Conservation (phyloP, 108 stramenopile species). For the Cyclotella baltica region DNA sequence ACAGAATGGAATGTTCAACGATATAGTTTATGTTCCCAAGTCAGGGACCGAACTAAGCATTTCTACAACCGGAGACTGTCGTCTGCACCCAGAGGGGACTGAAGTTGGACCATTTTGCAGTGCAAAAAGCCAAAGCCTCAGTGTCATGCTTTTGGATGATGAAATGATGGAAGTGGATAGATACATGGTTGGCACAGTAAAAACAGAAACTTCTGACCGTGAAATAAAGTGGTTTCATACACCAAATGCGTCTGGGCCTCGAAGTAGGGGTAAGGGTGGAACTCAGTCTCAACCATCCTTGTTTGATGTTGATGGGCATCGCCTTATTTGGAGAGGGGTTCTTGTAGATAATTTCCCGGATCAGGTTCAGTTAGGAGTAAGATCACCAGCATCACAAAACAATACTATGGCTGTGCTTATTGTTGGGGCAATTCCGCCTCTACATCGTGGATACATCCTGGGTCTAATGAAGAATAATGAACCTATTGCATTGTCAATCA, state of each 20-base stretch:
- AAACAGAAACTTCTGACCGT: constrained; percentile 18
- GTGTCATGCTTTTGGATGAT: constrained; percentile 42
- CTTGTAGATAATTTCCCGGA: constrained; percentile 3
- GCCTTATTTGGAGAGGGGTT: constrained; percentile 50
- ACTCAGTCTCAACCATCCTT: constrained; percentile 38
- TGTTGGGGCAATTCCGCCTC: constrained; percentile 48
- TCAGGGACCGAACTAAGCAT: constrained; percentile 51
- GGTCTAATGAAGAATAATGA: constrained; percentile 41
- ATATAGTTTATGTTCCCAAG: constrained; percentile 47
- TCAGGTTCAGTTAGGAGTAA: background rate
- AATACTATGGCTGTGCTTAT: constrained; percentile 31
- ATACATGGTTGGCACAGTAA: constrained; percentile 50
- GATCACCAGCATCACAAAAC: constrained; percentile 2
- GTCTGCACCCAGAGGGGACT: constrained; percentile 51
- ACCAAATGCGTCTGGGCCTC: constrained; percentile 25
- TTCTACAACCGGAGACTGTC: constrained; percentile 49
- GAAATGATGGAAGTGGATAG: constrained; percentile 57
- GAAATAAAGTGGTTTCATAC: constrained; percentile 54
- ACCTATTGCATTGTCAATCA: constrained; percentile 48
- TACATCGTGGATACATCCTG: constrained; percentile 42
- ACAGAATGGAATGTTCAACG: constrained; percentile 51
- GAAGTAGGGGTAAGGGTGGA: constrained; percentile 43
- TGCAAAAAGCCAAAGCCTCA: constrained; percentile 44
- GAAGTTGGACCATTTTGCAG: constrained; percentile 51
- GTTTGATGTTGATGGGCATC: constrained; percentile 48